Conservation (phyloP, 2,329 filamentous ascomycete species). For the Tricladium varicosporioides region DNA sequence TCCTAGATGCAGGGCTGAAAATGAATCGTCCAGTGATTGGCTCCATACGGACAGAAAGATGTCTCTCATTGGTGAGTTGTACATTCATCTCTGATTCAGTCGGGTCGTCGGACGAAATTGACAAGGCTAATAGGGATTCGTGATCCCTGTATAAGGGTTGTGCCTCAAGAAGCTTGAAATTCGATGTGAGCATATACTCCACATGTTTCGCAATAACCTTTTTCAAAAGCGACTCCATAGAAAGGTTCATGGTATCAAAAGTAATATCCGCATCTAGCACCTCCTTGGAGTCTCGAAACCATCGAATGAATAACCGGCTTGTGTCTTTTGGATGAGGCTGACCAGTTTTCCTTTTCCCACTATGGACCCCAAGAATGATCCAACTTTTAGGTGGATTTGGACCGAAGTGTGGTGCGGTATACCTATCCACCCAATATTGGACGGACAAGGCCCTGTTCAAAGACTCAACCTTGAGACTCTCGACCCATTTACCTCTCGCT, state of each 20-base stretch:
- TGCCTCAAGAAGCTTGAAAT: slow-evolving; percentile 58
- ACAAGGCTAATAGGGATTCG: slow-evolving; percentile 56
- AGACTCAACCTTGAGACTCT: slow-evolving; percentile 72
- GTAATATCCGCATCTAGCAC: slow-evolving; percentile 65
- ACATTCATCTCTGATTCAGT: slow-evolving; percentile 66
- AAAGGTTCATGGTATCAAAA: slow-evolving; percentile 66
- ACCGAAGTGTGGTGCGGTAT: slow-evolving; percentile 26
- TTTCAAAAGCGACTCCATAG: slow-evolving; percentile 71
- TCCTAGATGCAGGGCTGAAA: slow-evolving; percentile 62
- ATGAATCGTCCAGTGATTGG: slow-evolving; percentile 75
- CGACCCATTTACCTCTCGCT: slow-evolving; percentile 70
- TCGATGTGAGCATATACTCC: slow-evolving; percentile 65
- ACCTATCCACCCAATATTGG: slow-evolving; percentile 82
- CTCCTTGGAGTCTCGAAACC: slow-evolving; percentile 82
- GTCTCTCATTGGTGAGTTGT: slow-evolving; percentile 63
- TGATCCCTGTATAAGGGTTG: slow-evolving; percentile 61
- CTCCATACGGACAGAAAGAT: slow-evolving; percentile 66
- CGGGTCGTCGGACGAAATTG: slow-evolving; percentile 59
- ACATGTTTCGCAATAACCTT: slow-evolving; percentile 74
- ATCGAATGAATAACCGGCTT: slow-evolving; percentile 64
- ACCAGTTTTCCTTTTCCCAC: slow-evolving; percentile 50
- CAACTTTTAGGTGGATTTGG: slow-evolving; percentile 72
- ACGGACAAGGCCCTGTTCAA: slow-evolving; percentile 80
- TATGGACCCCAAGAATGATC: slow-evolving; percentile 82
- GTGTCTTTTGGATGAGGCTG: slow-evolving; percentile 43